Conservation (phyloP, 768 basidiomycete species). For the Auricularia sp. region DNA sequence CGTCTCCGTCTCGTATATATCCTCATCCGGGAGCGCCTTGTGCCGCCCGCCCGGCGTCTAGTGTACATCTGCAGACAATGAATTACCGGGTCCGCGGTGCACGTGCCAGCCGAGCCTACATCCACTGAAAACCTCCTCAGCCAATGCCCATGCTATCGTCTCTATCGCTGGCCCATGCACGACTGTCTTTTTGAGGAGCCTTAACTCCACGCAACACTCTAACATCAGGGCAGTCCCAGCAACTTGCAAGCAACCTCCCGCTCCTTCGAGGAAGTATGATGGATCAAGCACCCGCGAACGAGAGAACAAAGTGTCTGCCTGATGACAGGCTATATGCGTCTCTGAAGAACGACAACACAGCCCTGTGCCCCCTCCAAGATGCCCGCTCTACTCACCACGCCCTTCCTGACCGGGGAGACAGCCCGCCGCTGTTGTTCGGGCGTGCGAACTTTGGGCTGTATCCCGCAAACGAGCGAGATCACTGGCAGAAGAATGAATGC, state of each 20-base stretch:
- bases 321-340: too few relatives aligned
- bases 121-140: too few relatives aligned
- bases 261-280: background rate
- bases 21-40: background rate
- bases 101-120: too few relatives aligned
- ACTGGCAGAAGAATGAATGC: background rate
- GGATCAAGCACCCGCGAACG: background rate
- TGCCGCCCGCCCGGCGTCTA: too few relatives aligned
- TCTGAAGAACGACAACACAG: too few relatives aligned
- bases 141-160: too few relatives aligned
- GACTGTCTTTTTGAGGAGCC: background rate
- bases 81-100: too few relatives aligned
- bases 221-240: background rate
- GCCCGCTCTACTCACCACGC: too few relatives aligned
- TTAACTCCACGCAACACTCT: background rate
- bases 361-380: too few relatives aligned
- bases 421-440: background rate
- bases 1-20: background rate
- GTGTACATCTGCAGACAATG: too few relatives aligned
- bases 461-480: background rate
- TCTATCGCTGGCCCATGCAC: too few relatives aligned
- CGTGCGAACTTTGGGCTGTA: background rate
- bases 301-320: background rate
- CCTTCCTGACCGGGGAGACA: too few relatives aligned
- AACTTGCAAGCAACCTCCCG: background rate